Conservation (phyloP, 1,139 yeast species). For the Yamadazyma siamensis region DNA sequence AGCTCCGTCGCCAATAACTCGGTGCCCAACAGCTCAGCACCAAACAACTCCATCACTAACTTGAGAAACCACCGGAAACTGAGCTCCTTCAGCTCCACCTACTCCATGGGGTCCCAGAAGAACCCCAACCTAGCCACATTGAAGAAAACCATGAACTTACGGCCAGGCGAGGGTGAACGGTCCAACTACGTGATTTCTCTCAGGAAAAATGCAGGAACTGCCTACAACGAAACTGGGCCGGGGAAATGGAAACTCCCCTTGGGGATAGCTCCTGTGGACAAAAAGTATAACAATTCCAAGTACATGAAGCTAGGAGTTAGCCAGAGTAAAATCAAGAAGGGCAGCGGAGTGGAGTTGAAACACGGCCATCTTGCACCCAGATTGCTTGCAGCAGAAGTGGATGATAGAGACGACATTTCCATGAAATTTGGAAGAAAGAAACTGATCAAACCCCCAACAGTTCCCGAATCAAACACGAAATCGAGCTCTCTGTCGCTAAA, state of each 20-base stretch:
- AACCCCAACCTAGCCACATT: slow-evolving; percentile 39
- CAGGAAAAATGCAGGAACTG: slow-evolving; percentile 50
- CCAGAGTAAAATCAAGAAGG: slow-evolving; percentile 26
- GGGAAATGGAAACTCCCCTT: slow-evolving; percentile 62
- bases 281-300: slow-evolving; percentile 27
- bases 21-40: background rate
- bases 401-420: slow-evolving; percentile 50
- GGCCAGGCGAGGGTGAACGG: slow-evolving; percentile 50
- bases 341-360: slow-evolving; percentile 59
- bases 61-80: slow-evolving; percentile 11
- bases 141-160: slow-evolving; percentile 33
- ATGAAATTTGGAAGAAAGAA: slow-evolving; percentile 4
- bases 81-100: slow-evolving; percentile 35
- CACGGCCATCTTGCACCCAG: slow-evolving; percentile 77
- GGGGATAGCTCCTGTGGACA: slow-evolving; percentile 52
- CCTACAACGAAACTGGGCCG: slow-evolving; percentile 56
- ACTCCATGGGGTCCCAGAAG: slow-evolving; percentile 31
- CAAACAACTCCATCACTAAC: background rate
- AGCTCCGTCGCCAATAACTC: slow-evolving; percentile 6
- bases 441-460: slow-evolving; percentile 2
- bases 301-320: slow-evolving; percentile 27
- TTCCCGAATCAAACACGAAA: background rate
- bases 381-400: slow-evolving; percentile 73
- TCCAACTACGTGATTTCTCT: slow-evolving; percentile 55
- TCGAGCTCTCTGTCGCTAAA: slow-evolving; percentile 2